A percentile compares a stretch with the other conserved stretches of the same genome.
phyloP scores from a whole-genome alignment of 306 rosid species.

The apple (Malus domestica) region DNA sequence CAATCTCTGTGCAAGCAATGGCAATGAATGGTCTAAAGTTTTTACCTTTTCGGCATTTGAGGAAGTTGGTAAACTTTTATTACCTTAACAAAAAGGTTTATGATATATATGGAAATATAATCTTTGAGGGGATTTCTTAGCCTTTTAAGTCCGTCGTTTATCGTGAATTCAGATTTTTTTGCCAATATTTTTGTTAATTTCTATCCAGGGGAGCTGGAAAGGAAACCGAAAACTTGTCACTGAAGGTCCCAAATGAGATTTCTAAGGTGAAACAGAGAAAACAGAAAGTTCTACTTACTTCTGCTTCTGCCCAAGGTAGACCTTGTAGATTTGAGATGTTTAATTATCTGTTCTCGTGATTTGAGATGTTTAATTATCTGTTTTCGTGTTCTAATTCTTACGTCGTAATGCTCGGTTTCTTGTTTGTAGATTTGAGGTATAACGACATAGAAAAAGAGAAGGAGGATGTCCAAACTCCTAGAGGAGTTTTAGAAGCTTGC shows the following conservation, averaged over 20 bases:
- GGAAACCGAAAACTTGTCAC: conserved; percentile 7
- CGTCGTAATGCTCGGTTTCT: background rate
- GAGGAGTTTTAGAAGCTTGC: conserved; percentile 71
- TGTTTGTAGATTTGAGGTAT: conserved; percentile 48
- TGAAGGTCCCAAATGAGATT: conserved; percentile 11
- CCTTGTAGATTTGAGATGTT: background rate
- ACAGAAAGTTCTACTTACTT: conserved; percentile 15
- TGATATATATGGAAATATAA: background rate
- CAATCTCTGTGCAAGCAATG: background rate
- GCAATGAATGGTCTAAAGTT: background rate
- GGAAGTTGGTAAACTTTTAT: background rate
- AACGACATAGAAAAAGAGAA: conserved; percentile 61
- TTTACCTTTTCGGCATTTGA: background rate
- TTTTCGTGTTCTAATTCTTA: background rate
- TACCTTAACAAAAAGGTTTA: background rate
- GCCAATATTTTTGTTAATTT: conserved; percentile 11
- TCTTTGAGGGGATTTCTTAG: background rate
- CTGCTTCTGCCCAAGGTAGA: conserved; percentile 48
- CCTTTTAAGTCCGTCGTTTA: background rate
- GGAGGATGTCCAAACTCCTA: conserved; percentile 53
- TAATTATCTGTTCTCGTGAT: background rate
- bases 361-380: background rate
- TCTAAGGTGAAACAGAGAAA: conserved; percentile 10
- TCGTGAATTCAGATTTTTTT: background rate
- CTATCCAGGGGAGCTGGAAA: conserved; percentile 24